Evolutionary conservation across 2,329 filamentous ascomycete genomes (phyloP), one percentile per base, ranked within the genome.

Genomic region (Ophiostoma perfectum): DNA sequence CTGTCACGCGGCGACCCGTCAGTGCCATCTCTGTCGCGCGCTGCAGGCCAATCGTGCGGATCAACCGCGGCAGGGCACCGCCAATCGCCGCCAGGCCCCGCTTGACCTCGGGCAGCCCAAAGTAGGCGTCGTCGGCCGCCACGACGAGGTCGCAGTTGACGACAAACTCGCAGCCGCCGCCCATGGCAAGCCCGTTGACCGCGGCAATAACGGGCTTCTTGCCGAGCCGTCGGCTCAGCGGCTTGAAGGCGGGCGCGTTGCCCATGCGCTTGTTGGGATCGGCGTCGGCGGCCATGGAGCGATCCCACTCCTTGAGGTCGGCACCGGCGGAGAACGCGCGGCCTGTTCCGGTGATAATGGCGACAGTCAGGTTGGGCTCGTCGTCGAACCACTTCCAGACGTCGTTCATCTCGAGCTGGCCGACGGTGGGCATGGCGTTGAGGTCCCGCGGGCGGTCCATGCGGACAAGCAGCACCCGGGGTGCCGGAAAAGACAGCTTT

Each of bases 21-120:
- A 93, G 80, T n/a, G 87, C 88, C 78, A 93, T 86, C 78, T 93
- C 90, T 72, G 86, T 86, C 0, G 90, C 90, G 41, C 90, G 80
- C 75, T 89, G 89, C 63, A 84, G 78, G 0, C 90, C 90, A n/a
- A 91, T 80, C 14, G 85, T 86, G 66, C 87, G 81, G 12, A 85
- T 82, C 52, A 93, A 80, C 16, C 90, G 82, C 41, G 90, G 88
- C 66, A 93, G 78, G 14, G 86, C 89, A 6, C 90, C 90, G 1
- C 89, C 90, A 1, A 90, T 81, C 49, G 90, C 86, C 11, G 89
- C 85, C 16, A 92, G 88, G 9, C 90, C 90, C 64, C 88, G 83
- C 71, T 85, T 87, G 4, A 88, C 88, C 78, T 93, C 90, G 1
- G 90, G 89, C 58, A 89, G 77, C 4, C 79, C 81, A 73, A 89